Conservation (phyloP, 768 basidiomycete species). For the Phallus indusiatus region DNA sequence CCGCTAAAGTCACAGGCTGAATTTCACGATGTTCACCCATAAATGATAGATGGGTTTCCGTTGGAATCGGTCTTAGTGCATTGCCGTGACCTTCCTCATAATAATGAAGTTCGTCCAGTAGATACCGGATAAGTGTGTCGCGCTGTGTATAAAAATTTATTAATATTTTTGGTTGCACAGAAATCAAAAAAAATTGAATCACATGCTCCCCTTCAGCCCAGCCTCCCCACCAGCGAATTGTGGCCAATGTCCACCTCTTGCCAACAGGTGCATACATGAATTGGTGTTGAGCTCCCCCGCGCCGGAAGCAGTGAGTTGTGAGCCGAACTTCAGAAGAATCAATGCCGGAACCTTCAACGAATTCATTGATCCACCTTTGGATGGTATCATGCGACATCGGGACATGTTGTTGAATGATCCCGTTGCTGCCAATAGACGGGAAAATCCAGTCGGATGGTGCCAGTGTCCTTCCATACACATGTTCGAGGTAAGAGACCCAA, state of each 20-base stretch:
- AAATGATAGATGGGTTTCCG: neutral
- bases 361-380: constrained; percentile 21
- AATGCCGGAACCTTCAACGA: constrained; percentile 15
- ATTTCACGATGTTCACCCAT: neutral
- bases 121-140: constrained; percentile 21
- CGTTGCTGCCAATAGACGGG: constrained; percentile 20
- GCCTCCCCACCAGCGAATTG: constrained; percentile 30
- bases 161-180: constrained; percentile 8
- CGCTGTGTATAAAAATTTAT: constrained; percentile 23
- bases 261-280: constrained; percentile 29
- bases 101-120: constrained; percentile 19
- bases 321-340: constrained; percentile 2
- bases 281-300: constrained; percentile 29
- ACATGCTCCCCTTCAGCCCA: neutral
- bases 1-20: neutral
- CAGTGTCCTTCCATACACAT: constrained; percentile 15
- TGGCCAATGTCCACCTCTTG: constrained; percentile 26
- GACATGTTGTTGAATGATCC: constrained; percentile 16
- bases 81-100: constrained; percentile 20
- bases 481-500: constrained; percentile 15
- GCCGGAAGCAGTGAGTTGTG: constrained; percentile 25
- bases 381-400: constrained; percentile 21
- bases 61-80: neutral
- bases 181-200: neutral
- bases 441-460: constrained; percentile 23